Percentiles rank a stretch among this genome's conserved stretches.
Conservation (phyloP, 2,329 filamentous ascomycete genomes). For the Epichloe elymi region DNA sequence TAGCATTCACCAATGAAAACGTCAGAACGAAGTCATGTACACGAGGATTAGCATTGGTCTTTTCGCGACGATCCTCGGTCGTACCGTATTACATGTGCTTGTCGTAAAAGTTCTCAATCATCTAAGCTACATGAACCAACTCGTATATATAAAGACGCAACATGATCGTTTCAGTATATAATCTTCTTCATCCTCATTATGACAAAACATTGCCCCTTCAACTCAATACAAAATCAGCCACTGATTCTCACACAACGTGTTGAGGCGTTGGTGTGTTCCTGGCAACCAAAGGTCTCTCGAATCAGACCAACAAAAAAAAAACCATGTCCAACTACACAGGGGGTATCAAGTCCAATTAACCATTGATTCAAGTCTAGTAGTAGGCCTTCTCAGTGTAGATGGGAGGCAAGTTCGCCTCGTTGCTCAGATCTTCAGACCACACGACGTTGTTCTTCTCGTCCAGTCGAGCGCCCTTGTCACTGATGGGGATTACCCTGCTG, state of each 20-base stretch:
- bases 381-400: constrained; percentile 32
- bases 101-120: too few species aligned
- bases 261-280: background rate
- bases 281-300: background rate
- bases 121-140: too few species aligned
- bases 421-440: constrained; percentile 22
- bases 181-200: background rate
- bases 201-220: background rate
- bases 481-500: constrained; percentile 52
- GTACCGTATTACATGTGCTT: too few species aligned
- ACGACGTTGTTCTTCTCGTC: constrained; percentile 46
- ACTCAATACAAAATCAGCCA: background rate
- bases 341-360: too few species aligned
- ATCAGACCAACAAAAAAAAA: background rate
- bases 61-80: too few species aligned
- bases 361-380: constrained; percentile 19
- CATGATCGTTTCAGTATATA: too few species aligned
- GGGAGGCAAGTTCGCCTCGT: constrained; percentile 25
- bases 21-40: too few species aligned
- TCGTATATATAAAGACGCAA: too few species aligned
- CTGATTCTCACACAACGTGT: background rate
- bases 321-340: background rate
- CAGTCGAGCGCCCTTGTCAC: constrained; percentile 57
- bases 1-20: too few species aligned
- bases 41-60: too few species aligned